Conservation (phyloP, 2,329 filamentous ascomycete species). For the Neospermospora avenae region DNA sequence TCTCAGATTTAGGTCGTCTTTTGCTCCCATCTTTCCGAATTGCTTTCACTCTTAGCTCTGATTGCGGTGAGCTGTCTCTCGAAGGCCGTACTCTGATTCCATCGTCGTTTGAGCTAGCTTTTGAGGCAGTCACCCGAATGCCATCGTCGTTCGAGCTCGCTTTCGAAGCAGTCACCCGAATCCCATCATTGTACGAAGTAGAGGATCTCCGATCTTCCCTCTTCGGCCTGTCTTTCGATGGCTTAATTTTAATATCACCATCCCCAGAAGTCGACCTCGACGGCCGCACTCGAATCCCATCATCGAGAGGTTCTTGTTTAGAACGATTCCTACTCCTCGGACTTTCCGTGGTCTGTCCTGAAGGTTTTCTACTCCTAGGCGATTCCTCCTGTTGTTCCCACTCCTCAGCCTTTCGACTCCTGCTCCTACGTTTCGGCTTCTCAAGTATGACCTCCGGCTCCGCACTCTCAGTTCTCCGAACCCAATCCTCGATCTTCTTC, state of each 20-base stretch:
- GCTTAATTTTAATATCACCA: conserved; percentile 29
- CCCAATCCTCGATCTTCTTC: conserved; percentile 62
- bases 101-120: conserved; percentile 28
- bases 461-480: conserved; percentile 31
- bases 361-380: neutral
- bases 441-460: conserved; percentile 11
- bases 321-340: conserved; percentile 16
- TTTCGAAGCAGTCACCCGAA: conserved; percentile 29
- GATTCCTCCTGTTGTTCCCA: conserved; percentile 7
- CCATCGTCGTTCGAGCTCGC: conserved; percentile 21
- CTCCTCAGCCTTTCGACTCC: conserved; percentile 2
- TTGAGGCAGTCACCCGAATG: conserved; percentile 28
- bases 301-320: conserved; percentile 32
- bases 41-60: conserved; percentile 10
- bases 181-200: conserved; percentile 25
- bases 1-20: conserved; percentile 12
- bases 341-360: conserved; percentile 4
- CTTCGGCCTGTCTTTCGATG: conserved; percentile 22
- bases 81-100: conserved; percentile 21
- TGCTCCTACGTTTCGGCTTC: conserved; percentile 5
- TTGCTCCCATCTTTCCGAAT: conserved; percentile 22
- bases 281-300: conserved; percentile 42
- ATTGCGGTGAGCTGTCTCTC: conserved; percentile 13
- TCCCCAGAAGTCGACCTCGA: conserved; percentile 24
- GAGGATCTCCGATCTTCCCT: conserved; percentile 18